These are phyloP conservation scores for Conoideocrella luteorostrata DNA, from an alignment of 2,329 filamentous ascomycete species.

Conservation along the genomic window DNA sequence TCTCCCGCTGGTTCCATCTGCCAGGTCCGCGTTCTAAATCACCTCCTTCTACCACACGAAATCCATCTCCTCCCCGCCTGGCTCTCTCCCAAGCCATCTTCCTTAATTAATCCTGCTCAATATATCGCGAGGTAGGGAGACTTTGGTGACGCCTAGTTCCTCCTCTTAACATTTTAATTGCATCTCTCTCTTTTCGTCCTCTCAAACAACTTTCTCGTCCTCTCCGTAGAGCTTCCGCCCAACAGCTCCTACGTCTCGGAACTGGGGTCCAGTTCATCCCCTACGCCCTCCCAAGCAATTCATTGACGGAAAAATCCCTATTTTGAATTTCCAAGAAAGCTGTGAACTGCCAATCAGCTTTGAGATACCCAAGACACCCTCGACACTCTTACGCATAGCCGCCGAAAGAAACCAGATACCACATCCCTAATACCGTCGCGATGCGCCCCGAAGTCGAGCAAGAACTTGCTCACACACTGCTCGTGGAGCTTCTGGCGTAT, in stretches of 20 bases:
- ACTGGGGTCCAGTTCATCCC: not conserved
- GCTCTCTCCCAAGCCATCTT: not conserved
- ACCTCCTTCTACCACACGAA: not conserved
- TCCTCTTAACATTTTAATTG: conserved; percentile 11
- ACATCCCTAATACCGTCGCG: conserved; percentile 29
- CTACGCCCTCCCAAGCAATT: not conserved
- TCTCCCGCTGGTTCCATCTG: conserved; percentile 3
- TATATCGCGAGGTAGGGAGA: conserved; percentile 20
- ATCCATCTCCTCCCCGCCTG: conserved; percentile 1
- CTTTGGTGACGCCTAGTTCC: conserved; percentile 14
- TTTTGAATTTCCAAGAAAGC: not conserved
- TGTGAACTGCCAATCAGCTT: too few species aligned
- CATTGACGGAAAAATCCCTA: not conserved
- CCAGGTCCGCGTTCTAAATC: not conserved
- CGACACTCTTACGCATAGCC: not conserved
- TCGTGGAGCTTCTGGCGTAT: conserved; percentile 97
- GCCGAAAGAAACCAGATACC: not conserved
- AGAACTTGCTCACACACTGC: conserved; percentile 95
- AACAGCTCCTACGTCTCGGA: conserved; percentile 5
- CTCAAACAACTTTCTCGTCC: conserved; percentile 11
- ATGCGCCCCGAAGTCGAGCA: conserved; percentile 99
- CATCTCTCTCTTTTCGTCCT: conserved; percentile 10
- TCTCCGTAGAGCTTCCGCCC: conserved; percentile 14
- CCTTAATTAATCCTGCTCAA: conserved; percentile 6
- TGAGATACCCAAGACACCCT: not conserved